Conservation (phyloP, 2,329 filamentous ascomycete genomes). For the Trichoderma afroharzianum region DNA sequence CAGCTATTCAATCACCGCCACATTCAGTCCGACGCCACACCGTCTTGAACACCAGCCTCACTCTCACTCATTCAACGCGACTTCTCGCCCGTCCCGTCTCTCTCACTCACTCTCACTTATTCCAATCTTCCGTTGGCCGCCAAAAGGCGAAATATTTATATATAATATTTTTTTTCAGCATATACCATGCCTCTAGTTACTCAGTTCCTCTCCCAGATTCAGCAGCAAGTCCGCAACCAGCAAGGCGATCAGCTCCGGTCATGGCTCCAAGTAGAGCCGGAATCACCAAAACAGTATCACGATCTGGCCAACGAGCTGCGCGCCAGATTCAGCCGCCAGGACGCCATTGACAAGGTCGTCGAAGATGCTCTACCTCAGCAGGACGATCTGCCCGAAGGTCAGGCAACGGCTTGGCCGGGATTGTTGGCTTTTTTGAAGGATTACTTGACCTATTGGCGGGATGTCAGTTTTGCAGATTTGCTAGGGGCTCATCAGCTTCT, state of each 20-base stretch:
- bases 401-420: conserved; percentile 67
- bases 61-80: conserved; percentile 5
- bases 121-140: not conserved
- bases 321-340: conserved; percentile 45
- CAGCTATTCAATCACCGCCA: not conserved
- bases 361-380: conserved; percentile 62
- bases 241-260: conserved; percentile 64
- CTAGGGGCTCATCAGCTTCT: conserved; percentile 72
- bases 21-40: not conserved
- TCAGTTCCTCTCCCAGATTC: conserved; percentile 65
- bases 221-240: conserved; percentile 51
- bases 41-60: not conserved
- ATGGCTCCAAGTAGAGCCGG: conserved; percentile 73
- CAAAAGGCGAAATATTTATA: not conserved
- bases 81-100: conserved; percentile 11
- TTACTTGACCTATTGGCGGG: conserved; percentile 77
- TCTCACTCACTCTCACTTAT: conserved; percentile 11
- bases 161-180: not conserved
- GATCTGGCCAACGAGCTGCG: conserved; percentile 66
- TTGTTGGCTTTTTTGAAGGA: conserved; percentile 77
- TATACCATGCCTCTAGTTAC: conserved; percentile 58
- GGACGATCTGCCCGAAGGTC: conserved; percentile 60
- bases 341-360: conserved; percentile 60
- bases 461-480: conserved; percentile 73
- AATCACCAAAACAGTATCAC: conserved; percentile 63